A percentile compares a stretch with the other conserved stretches of the same genome.
Evolutionary conservation across 441 rosid species (phyloP).

Genomic region (Oxalis stricta): DNA sequence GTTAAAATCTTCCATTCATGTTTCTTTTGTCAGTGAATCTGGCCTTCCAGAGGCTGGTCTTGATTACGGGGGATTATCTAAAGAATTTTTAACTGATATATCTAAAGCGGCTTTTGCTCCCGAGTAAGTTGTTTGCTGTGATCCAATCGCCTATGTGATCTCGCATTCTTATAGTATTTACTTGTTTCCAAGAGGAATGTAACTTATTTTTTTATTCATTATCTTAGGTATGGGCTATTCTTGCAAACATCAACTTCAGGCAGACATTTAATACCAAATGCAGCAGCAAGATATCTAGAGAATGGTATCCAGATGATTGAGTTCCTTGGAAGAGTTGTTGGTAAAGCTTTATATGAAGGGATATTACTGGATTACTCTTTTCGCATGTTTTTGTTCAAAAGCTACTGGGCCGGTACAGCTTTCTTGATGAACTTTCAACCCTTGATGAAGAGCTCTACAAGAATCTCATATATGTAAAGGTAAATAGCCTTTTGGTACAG

Average conservation of each 20-base stretch:
- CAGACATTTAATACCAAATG: conserved; percentile 74
- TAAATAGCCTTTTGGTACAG: conserved; percentile 22
- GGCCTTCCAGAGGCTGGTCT: conserved; percentile 99
- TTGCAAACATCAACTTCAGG: conserved; percentile 80
- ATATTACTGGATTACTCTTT: conserved; percentile 85
- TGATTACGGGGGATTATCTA: conserved; percentile 95
- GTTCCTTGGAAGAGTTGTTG: conserved; percentile 97
- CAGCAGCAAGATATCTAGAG: conserved; percentile 77
- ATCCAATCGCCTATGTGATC: conserved; percentile 4
- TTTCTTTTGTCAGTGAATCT: conserved; percentile 92
- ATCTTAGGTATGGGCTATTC: conserved; percentile 73
- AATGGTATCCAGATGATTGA: conserved; percentile 91
- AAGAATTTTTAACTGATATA: conserved; percentile 92
- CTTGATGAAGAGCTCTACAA: conserved; percentile 94
- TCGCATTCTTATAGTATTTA: conserved; percentile 5
- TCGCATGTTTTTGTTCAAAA: conserved; percentile 89
- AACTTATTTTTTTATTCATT: conserved; percentile 11
- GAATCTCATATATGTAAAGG: conserved; percentile 95
- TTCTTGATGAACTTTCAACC: conserved; percentile 92
- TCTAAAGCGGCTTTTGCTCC: conserved; percentile 91
- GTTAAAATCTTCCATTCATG: conserved; percentile 88
- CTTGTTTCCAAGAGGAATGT: conserved; percentile 2
- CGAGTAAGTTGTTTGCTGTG: conserved; percentile 43
- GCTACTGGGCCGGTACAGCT: conserved; percentile 93
- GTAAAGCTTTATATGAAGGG: conserved; percentile 97